Evolutionary conservation across 2,329 filamentous ascomycete genomes (phyloP), one percentile per base, ranked within the genome.

Genomic region (Tolypocladium ovalisporum): DNA sequence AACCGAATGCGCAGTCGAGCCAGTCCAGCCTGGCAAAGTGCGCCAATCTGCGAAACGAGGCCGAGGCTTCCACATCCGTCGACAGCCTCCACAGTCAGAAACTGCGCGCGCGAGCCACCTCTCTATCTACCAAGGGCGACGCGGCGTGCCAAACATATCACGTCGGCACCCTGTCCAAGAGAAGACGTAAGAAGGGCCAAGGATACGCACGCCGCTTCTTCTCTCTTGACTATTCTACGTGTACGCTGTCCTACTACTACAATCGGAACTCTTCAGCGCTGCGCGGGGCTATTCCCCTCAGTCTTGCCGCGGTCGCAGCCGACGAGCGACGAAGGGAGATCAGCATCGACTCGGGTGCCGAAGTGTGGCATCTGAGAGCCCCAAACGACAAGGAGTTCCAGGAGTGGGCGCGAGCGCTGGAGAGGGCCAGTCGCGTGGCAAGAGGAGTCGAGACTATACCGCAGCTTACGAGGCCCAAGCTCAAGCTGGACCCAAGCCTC

Each of bases 171-270:
- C 75, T 99, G 61, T 85, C 91, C 62, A 99, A 99, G 79, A 86
- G 94, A 66, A 84, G 92, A 62, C 84, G 94, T 59, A 97, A 97
- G 81, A 87, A 89, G 75, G 91, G 92, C 52, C 94, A 97, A 71
- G 93, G 93, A 49, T 95, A 91, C 71, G 94, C 94, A 7, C 84
- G 90, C 57, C 84, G 94, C 40, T 99, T 94, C 78, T 99, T 99
- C 74, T 97, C 93, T 0, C 79, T 99, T 56, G 94, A 99, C 71
- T 97, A 92, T 69, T 91, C 88, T 4, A 92, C 93, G 0, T 96
- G 89, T 60, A 97, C 94, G 0, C 77, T 99, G 36, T 97, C 94
- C 0, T 99, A 99, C 75, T 99, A 97, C 70, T 89, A 95, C 68
- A 94, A 93, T 70, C 87, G 90, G 52, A 93, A 95, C 68, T 96